Evolutionary conservation across 2,329 filamentous ascomycete genomes (phyloP), one percentile per base, ranked within the genome.

Genomic region (Calonectria naviculata): DNA sequence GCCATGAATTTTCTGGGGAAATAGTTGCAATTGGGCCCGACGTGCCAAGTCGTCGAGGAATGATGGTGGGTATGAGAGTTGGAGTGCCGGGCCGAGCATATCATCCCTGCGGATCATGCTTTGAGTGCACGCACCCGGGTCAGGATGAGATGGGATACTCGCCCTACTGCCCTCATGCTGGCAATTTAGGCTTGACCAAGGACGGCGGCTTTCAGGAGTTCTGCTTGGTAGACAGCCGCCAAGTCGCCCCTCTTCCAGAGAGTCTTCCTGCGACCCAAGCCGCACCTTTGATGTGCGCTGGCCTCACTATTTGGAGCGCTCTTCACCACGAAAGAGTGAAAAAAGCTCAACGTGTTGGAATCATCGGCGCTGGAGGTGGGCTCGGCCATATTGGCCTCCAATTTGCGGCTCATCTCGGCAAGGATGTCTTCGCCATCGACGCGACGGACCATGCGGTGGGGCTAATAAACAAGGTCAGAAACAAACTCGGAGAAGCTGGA

Each of bases 231-330:
- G 61, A 70, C 26, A 52, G 62, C 19, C 41, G 67, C 9, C 67
- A 70, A 24, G 52, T 70, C 8, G 67, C 52, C 21, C 67, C 52
- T 1, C 26, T 70, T 1, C 67, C 67, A 5, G 61, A 65, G 8
- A 31, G 41, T 4, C 6, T 70, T 12, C 28, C 61, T 15, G 49
- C 61, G 5, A 46, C 41, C 13, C 61, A 73, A 15, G 65, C 71
- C 1, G 68, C 71, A 7, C 47, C 67, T n/a, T n/a, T 73, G 24
- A 73, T 73, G 71, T 73, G 71, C 28, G 71, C 68, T n/a, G 71
- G 71, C 2, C 38, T 73, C n/a, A 73, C 71, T 13, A 65, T 73
- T 17, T 73, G 65, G 67, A 21, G 41, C 1, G 67, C 67, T 21
- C 31, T 70, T 6, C 60, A 70, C 8, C 60, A 70, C 15, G 46